Percentiles rank a stretch among this genome's conserved stretches.
phyloP scores from a whole-genome alignment of 805 yeast genomes.

The Metschnikowia amazonensis region DNA sequence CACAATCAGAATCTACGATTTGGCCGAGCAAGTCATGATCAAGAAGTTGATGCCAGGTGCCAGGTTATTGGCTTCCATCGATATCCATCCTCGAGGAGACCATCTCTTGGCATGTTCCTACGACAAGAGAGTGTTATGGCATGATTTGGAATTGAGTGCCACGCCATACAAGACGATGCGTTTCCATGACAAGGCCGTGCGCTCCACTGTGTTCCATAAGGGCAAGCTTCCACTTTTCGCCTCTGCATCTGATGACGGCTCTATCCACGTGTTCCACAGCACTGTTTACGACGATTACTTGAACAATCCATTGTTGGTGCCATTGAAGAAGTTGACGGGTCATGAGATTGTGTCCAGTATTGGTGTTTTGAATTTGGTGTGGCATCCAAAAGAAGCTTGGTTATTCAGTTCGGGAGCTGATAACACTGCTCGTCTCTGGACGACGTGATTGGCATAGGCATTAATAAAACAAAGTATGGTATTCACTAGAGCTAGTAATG shows the following conservation, averaged over 20 bases:
- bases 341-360: constrained; percentile 75
- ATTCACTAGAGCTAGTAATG: not conserved
- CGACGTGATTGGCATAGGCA: constrained; percentile 46
- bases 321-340: constrained; percentile 89
- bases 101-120: constrained; percentile 87
- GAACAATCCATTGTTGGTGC: constrained; percentile 94
- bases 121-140: constrained; percentile 96
- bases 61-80: constrained; percentile 87
- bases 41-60: constrained; percentile 94
- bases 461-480: constrained; percentile 7
- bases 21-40: constrained; percentile 76
- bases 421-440: constrained; percentile 94
- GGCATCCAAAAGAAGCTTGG: constrained; percentile 99
- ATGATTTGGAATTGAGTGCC: constrained; percentile 81
- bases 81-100: constrained; percentile 95
- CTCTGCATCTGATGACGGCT: constrained; percentile 93
- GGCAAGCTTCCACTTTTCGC: constrained; percentile 84
- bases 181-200: constrained; percentile 92
- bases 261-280: constrained; percentile 91
- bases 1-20: constrained; percentile 84
- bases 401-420: constrained; percentile 96
- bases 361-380: constrained; percentile 81
- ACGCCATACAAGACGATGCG: constrained; percentile 95
- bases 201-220: constrained; percentile 83
- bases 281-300: constrained; percentile 92